These are phyloP conservation scores for Vanrija humicola DNA, from an alignment of 1,284 basidiomycete genomes.

Conservation along the genomic window DNA sequence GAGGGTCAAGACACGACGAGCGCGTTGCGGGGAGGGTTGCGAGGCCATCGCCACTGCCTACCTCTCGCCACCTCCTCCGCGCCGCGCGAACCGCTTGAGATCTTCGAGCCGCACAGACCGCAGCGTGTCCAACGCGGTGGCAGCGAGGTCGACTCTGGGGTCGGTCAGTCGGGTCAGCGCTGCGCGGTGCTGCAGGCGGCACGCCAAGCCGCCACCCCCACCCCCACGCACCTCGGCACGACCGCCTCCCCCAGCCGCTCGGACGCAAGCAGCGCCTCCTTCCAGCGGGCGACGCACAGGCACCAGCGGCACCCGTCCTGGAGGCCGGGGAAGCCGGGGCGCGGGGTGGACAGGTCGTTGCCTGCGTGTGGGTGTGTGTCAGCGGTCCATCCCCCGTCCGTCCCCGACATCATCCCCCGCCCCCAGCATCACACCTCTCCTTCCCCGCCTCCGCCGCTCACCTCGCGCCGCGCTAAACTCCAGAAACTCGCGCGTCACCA, in stretches of 20 bases:
- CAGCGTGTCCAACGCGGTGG: constrained; percentile 39
- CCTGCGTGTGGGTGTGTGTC: constrained; percentile 28
- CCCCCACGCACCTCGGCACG: constrained; percentile 35
- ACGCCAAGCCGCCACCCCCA: no score
- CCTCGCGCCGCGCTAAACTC: constrained; percentile 40
- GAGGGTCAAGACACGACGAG: no score
- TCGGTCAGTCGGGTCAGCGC: background rate
- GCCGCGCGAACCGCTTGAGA: constrained; percentile 32
- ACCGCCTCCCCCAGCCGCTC: constrained; percentile 34
- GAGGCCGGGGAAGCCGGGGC: constrained; percentile 37
- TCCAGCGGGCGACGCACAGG: constrained; percentile 48
- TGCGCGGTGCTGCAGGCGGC: background rate
- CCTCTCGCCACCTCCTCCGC: background rate
- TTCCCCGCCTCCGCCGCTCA: constrained; percentile 2
- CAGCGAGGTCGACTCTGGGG: constrained; percentile 37
- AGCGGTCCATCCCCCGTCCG: background rate
- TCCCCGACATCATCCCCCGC: background rate
- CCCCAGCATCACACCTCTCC: no score
- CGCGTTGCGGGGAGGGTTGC: no score
- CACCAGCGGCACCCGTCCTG: constrained; percentile 47
- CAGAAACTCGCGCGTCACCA: constrained; percentile 43
- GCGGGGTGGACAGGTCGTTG: constrained; percentile 41
- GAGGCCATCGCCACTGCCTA: no score
- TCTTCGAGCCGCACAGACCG: constrained; percentile 36
- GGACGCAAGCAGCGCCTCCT: constrained; percentile 44